Evolutionary conservation across 257 asterid genomes (phyloP).

Genomic region (Cinchona pubescens): DNA sequence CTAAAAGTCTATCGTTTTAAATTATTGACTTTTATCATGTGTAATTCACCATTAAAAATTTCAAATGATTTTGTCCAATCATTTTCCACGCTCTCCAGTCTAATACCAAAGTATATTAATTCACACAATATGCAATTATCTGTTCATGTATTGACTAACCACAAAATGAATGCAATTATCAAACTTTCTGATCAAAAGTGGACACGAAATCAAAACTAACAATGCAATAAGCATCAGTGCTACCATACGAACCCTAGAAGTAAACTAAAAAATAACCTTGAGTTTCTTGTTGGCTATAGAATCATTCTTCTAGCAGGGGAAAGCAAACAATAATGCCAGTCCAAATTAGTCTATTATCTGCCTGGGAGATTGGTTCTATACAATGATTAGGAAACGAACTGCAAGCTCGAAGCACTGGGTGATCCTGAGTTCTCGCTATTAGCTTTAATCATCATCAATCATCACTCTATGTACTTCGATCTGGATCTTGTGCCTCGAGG

Average conservation of each 20-base stretch:
- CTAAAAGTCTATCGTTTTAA: too few species aligned
- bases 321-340: not conserved
- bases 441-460: conserved; percentile 1
- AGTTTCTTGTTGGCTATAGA: not conserved
- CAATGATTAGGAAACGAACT: not conserved
- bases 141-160: too few species aligned
- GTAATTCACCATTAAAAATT: too few species aligned
- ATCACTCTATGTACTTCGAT: not conserved
- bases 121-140: too few species aligned
- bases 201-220: not conserved
- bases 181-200: too few species aligned
- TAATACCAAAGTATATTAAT: not conserved
- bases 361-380: not conserved
- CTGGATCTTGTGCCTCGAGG: conserved; percentile 22
- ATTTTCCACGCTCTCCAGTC: not conserved
- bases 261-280: not conserved
- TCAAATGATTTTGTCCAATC: not conserved
- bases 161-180: too few species aligned
- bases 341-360: not conserved
- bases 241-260: not conserved
- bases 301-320: not conserved
- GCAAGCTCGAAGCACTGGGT: not conserved
- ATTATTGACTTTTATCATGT: too few species aligned
- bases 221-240: not conserved
- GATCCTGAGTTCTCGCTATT: not conserved